Evolutionary conservation across 192 early-diverging fungal genomes (phyloP).

Genomic region (Linnemannia schmuckeri): DNA sequence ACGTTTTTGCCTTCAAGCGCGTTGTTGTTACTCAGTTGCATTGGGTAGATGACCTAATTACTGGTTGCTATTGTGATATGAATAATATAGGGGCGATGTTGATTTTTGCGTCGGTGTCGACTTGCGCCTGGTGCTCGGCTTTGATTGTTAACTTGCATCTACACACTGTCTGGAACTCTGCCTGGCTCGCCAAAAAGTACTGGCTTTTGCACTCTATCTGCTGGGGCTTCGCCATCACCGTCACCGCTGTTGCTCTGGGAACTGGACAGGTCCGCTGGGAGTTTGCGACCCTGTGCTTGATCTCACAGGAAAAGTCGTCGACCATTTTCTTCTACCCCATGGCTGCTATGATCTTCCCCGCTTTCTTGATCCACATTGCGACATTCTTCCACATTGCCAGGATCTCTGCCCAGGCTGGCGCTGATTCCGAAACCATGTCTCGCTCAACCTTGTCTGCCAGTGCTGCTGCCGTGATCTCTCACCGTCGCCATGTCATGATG

Average conservation of each 20-base stretch:
- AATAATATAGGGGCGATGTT: conserved; percentile 56
- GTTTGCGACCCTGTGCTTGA: conserved; percentile 64
- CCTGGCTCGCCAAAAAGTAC: conserved; percentile 60
- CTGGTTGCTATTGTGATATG: no score
- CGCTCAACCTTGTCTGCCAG: conserved; percentile 42
- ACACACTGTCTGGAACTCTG: conserved; percentile 69
- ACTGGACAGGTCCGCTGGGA: conserved; percentile 59
- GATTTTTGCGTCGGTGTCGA: conserved; percentile 60
- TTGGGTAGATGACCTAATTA: background rate
- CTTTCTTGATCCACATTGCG: conserved; percentile 61
- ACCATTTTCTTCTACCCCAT: conserved; percentile 67
- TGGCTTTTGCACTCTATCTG: conserved; percentile 56
- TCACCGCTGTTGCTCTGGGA: conserved; percentile 57
- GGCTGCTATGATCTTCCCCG: conserved; percentile 62
- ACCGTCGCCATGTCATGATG: conserved; percentile 62
- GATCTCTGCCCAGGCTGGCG: conserved; percentile 42
- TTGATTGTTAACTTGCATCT: conserved; percentile 63
- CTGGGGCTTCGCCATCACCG: conserved; percentile 60
- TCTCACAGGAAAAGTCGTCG: conserved; percentile 56
- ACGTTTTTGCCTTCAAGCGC: no score
- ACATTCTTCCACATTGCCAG: conserved; percentile 67
- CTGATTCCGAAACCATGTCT: conserved; percentile 50
- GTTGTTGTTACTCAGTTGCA: no score
- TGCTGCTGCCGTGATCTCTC: conserved; percentile 37
- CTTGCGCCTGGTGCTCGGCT: conserved; percentile 61